Conservation (phyloP, 2,329 filamentous ascomycete species). For the Penicillium fuscoglaucum region DNA sequence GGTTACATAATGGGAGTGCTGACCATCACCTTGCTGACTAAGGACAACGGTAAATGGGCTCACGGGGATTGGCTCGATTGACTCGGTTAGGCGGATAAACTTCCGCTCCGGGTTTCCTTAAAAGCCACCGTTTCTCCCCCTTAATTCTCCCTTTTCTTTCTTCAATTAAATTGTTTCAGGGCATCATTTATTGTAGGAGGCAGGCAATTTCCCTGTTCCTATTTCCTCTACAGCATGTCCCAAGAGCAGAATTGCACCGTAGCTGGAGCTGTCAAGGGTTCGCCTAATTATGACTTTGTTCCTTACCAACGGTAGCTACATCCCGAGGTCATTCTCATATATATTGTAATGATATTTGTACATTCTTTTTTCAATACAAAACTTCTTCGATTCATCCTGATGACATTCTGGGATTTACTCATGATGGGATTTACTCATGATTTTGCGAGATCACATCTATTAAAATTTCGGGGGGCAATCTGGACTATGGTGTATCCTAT, state of each 20-base stretch:
- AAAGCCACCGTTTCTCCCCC: constrained; percentile 22
- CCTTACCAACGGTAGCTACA: constrained; percentile 69
- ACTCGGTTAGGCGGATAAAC: constrained; percentile 35
- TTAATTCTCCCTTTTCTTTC: constrained; percentile 37
- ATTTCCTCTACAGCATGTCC: constrained; percentile 63
- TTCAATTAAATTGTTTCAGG: constrained; percentile 55
- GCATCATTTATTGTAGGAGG: constrained; percentile 66
- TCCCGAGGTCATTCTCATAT: constrained; percentile 18
- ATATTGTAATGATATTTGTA: neutral
- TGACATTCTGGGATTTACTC: neutral
- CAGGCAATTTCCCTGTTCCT: constrained; percentile 48
- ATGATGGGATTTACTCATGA: no score
- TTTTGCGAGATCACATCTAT: neutral
- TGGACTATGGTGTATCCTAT: neutral
- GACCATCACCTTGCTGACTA: constrained; percentile 26
- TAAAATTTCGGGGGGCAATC: neutral
- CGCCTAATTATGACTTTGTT: constrained; percentile 59
- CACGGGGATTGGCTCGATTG: constrained; percentile 45
- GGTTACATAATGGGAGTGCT: constrained; percentile 32
- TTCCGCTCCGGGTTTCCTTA: constrained; percentile 28
- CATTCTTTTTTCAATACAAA: neutral
- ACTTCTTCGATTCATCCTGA: no score
- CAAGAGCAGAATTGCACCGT: constrained; percentile 60
- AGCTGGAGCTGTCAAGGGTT: constrained; percentile 65
- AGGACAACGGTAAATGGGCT: constrained; percentile 38